Evolutionary conservation across 2,329 filamentous ascomycete species (phyloP).

Genomic region (Fonsecaea multimorphosa): DNA sequence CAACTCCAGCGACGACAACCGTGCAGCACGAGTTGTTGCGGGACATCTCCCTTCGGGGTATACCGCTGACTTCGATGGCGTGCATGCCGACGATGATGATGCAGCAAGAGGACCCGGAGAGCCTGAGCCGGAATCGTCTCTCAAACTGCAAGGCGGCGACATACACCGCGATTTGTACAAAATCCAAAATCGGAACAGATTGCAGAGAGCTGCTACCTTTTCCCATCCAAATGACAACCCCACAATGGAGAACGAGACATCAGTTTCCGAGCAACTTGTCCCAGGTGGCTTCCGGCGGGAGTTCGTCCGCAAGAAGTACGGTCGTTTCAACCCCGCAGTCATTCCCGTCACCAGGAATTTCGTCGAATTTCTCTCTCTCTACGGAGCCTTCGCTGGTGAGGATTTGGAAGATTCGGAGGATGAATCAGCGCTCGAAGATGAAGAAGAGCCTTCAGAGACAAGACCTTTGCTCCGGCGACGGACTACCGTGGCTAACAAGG

Average conservation of each 20-base stretch:
- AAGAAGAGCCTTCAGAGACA: slow-evolving; percentile 59
- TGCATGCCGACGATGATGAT: slow-evolving; percentile 8
- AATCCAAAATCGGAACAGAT: slow-evolving; percentile 64
- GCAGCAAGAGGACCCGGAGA: not conserved
- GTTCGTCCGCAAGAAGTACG: slow-evolving; percentile 49
- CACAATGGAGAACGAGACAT: slow-evolving; percentile 47
- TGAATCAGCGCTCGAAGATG: slow-evolving; percentile 58
- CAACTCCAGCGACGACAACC: slow-evolving; percentile 23
- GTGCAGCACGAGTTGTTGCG: slow-evolving; percentile 32
- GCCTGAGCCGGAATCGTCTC: slow-evolving; percentile 61
- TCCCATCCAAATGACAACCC: slow-evolving; percentile 55
- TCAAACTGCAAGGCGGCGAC: slow-evolving; percentile 75
- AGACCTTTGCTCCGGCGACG: slow-evolving; percentile 65
- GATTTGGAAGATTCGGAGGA: slow-evolving; percentile 66
- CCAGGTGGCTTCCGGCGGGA: slow-evolving; percentile 63
- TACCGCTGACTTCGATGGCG: slow-evolving; percentile 33
- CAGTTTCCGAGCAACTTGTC: slow-evolving; percentile 53
- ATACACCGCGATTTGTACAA: slow-evolving; percentile 80
- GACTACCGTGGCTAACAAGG: slow-evolving; percentile 51
- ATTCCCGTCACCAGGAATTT: slow-evolving; percentile 70
- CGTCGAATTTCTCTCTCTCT: slow-evolving; percentile 76
- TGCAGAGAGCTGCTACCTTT: slow-evolving; percentile 70
- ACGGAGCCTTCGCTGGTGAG: slow-evolving; percentile 78
- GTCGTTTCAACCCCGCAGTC: slow-evolving; percentile 33
- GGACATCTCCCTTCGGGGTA: slow-evolving; percentile 36